Evolutionary conservation across 805 yeast species (phyloP).

Genomic region (Saccharomycopsis amapae): DNA sequence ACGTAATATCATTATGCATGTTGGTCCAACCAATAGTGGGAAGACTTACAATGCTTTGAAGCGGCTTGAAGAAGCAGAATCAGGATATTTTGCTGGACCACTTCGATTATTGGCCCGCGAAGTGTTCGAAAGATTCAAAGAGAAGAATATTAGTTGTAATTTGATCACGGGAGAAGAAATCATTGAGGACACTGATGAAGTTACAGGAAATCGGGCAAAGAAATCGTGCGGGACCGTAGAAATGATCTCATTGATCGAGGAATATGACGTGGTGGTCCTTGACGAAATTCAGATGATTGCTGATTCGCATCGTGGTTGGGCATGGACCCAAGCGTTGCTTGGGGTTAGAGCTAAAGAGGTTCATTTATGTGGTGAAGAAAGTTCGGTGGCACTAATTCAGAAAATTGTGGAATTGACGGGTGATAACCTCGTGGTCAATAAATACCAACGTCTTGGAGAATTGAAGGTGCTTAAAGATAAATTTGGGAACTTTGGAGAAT

Average conservation of each 20-base stretch:
- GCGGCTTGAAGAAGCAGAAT: slow-evolving; percentile 51
- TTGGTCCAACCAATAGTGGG: slow-evolving; percentile 97
- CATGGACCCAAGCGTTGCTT: slow-evolving; percentile 87
- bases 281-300: slow-evolving; percentile 96
- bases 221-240: slow-evolving; percentile 87
- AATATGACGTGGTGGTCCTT: slow-evolving; percentile 80
- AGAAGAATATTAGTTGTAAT: slow-evolving; percentile 65
- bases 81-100: slow-evolving; percentile 95
- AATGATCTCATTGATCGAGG: slow-evolving; percentile 67
- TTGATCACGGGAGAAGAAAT: slow-evolving; percentile 95
- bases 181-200: slow-evolving; percentile 54
- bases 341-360: slow-evolving; percentile 83
- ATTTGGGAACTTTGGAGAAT: too few species aligned
- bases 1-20: slow-evolving; percentile 81
- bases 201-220: slow-evolving; percentile 61
- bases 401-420: slow-evolving; percentile 63
- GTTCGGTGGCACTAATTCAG: slow-evolving; percentile 63
- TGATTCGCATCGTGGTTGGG: slow-evolving; percentile 75
- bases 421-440: slow-evolving; percentile 65
- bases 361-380: slow-evolving; percentile 90
- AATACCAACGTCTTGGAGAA: slow-evolving; percentile 69
- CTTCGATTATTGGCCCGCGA: slow-evolving; percentile 85
- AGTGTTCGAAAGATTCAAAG: slow-evolving; percentile 72
- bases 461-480: slow-evolving; percentile 42
- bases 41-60: slow-evolving; percentile 81